Evolutionary conservation across 1,284 basidiomycete genomes (phyloP).

Genomic region (Ceratobasidium sp.): DNA sequence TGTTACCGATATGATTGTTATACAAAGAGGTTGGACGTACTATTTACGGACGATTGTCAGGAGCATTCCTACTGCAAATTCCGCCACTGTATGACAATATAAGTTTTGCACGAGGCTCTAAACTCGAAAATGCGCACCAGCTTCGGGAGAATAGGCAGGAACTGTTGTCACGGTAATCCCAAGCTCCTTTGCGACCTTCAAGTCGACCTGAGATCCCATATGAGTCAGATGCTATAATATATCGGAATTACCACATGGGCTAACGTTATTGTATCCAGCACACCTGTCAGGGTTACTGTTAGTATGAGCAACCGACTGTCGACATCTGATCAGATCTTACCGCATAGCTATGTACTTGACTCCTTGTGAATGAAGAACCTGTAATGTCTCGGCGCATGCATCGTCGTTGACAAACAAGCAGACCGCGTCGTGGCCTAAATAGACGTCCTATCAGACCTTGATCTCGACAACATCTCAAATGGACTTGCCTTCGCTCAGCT

Average conservation of each 20-base stretch:
- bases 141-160: conserved; percentile 47
- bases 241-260: background rate
- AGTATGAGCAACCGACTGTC: background rate
- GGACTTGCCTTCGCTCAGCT: conserved; percentile 38
- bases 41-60: conserved; percentile 46
- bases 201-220: conserved; percentile 43
- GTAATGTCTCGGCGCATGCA: conserved; percentile 41
- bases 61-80: conserved; percentile 47
- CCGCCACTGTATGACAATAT: conserved; percentile 41
- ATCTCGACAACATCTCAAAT: background rate
- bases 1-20: background rate
- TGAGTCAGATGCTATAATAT: background rate
- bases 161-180: conserved; percentile 46
- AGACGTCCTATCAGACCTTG: background rate
- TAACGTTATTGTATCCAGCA: conserved; percentile 45
- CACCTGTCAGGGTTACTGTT: conserved; percentile 31
- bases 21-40: conserved; percentile 36
- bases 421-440: conserved; percentile 43
- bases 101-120: background rate
- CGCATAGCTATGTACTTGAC: conserved; percentile 45
- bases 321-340: conserved; percentile 36
- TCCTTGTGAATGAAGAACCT: conserved; percentile 42
- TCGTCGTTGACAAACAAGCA: conserved; percentile 48
- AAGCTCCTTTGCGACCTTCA: conserved; percentile 44
- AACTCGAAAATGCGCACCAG: conserved; percentile 31